Conservation (phyloP, 768 basidiomycete species). For the Boletus bicolor region DNA sequence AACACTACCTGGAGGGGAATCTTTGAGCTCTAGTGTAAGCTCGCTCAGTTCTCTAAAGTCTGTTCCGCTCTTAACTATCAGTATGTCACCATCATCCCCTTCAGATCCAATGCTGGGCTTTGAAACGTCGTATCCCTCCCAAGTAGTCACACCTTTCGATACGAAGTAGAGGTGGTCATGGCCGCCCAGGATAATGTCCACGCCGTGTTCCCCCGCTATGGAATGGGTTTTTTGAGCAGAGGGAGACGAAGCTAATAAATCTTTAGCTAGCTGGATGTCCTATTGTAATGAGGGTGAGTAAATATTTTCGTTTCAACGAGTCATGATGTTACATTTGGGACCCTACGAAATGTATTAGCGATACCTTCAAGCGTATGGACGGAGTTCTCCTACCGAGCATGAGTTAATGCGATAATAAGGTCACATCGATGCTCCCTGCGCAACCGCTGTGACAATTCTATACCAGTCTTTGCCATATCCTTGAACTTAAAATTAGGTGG, state of each 20-base stretch:
- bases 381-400: slow-evolving; percentile 54
- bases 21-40: slow-evolving; percentile 57
- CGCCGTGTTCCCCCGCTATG: slow-evolving; percentile 61
- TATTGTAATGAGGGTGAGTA: slow-evolving; percentile 29
- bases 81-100: slow-evolving; percentile 64
- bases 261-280: slow-evolving; percentile 72
- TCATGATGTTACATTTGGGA: slow-evolving; percentile 27
- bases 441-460: slow-evolving; percentile 68
- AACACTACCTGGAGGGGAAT: slow-evolving; percentile 59
- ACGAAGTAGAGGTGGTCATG: slow-evolving; percentile 86
- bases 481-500: slow-evolving; percentile 73
- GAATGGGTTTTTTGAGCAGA: slow-evolving; percentile 42
- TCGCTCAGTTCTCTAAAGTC: slow-evolving; percentile 89
- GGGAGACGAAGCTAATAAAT: slow-evolving; percentile 58
- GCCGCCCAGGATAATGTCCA: slow-evolving; percentile 81
- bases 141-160: slow-evolving; percentile 59
- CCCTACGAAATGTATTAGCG: slow-evolving; percentile 17
- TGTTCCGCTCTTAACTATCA: slow-evolving; percentile 82
- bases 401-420: slow-evolving; percentile 81
- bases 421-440: slow-evolving; percentile 75
- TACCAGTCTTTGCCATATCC: slow-evolving; percentile 70
- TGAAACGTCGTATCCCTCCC: slow-evolving; percentile 61
- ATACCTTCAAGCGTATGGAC: neutral
- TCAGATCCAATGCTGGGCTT: slow-evolving; percentile 62
- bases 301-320: neutral